Percentiles rank a stretch among this genome's conserved stretches.
Conservation (phyloP, 495 filamentous ascomycete species). For the Aspergillus diversus region DNA sequence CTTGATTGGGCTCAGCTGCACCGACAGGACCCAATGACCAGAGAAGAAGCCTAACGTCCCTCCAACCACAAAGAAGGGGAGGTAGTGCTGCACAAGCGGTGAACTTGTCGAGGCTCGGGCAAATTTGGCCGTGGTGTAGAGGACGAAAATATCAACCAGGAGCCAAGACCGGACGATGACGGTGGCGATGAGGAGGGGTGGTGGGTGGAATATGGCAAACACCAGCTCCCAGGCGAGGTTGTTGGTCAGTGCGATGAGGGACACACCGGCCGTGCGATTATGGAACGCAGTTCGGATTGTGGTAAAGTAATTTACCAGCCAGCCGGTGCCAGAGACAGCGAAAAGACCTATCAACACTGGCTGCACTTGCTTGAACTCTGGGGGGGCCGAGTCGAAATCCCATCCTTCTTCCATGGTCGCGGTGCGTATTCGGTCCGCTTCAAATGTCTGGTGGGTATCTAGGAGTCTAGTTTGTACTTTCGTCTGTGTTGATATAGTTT, state of each 20-base stretch:
- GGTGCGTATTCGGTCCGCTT: no score
- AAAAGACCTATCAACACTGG: neutral
- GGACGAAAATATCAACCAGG: conserved; percentile 22
- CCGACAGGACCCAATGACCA: conserved; percentile 12
- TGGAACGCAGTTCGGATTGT: conserved; percentile 12
- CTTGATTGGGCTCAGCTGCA: conserved; percentile 1
- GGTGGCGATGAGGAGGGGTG: neutral
- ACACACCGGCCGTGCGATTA: conserved; percentile 7
- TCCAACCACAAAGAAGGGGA: conserved; percentile 16
- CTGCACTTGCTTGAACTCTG: neutral
- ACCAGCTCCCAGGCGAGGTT: conserved; percentile 16
- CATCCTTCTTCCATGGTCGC: conserved; percentile 5
- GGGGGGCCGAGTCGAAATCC: conserved; percentile 5
- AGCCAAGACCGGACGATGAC: conserved; percentile 17
- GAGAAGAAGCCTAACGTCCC: conserved; percentile 15
- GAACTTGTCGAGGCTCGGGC: conserved; percentile 21
- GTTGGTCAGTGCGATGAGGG: conserved; percentile 8
- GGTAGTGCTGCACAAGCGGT: conserved; percentile 17
- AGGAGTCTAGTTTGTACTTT: no score
- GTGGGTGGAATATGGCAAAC: conserved; percentile 7
- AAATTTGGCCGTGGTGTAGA: conserved; percentile 22
- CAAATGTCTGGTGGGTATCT: no score
- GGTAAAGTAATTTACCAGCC: conserved; percentile 12
- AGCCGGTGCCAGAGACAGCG: conserved; percentile 4
- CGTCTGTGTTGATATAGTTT: no score